Evolutionary conservation across 352 stramenopile species (phyloP), one percentile per base, ranked within the genome.

Genomic region (Bremia lactucae): DNA sequence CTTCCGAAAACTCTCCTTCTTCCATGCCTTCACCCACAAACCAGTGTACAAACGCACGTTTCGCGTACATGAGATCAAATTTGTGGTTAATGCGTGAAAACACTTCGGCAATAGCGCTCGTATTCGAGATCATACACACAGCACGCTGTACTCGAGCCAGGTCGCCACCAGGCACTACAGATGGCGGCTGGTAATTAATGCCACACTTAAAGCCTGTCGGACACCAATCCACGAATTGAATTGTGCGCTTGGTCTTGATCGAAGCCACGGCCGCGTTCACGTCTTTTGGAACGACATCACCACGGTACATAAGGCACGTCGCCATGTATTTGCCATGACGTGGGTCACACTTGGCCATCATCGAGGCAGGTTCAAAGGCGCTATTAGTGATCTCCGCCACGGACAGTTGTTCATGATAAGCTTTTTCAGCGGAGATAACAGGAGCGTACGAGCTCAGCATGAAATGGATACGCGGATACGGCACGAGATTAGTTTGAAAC

Each of bases 21-120:
- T 99, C 96, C 96, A 99, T 99, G 63, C 96, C 96, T 65, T 99
- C 96, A 57, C 96, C 95, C 20, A 98, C 95, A 58, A 98, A 98
- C 95, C 96, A 99, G 80, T 99, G 95, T 42, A 99, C 94, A 63
- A 99, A 98, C 40, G 95, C 95, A 72, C 95, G 47, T 43, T 56
- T 62, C 25, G 47, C 53, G 24, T 62, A 56, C 46, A 62, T 62
- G 15, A 62, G 26, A 13, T 62, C 52, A 31, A 56, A 62, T 47
- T 57, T 62, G 46, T 57, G 46, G 33, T 57, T 42, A 35, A 62
- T 62, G 19, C 54, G 54, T 9, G 54, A 62, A 29, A 62, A 62
- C 38, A 62, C 54, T 33, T 62, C 92, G 26, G 92, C 94, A 63
- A 99, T 98, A 47, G 96, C 96, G 29, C 93, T 98, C 43, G 93